Base-by-base conservation (phyloP, 1,284 basidiomycete species). In the Pascua sp. region DNA sequence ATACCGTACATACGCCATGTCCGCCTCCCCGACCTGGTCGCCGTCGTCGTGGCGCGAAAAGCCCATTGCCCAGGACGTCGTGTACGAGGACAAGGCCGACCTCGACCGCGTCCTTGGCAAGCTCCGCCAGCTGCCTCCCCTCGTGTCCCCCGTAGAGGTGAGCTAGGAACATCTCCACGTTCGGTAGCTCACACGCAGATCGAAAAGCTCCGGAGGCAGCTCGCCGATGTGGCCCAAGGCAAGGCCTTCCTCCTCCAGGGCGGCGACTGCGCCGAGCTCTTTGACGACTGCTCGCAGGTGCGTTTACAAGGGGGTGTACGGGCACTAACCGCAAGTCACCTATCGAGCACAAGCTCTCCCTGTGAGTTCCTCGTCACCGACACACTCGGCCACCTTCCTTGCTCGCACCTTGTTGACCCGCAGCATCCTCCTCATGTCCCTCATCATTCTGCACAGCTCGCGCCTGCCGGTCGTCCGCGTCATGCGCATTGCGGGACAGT, bases 231-330 rank as follows among this genome's bases (percentile, higher is more conserved):
- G 7, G 89, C 94, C 57, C 81, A 81, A n/a, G 88, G 89, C 62
- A 85, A 93, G 69, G 92, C 92, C 0, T 98, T 98, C 78, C 81
- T 98, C 37, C 83, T 98, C 0, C 95, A 98, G 65, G 93, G 94
- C 2, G 96, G 95, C 11, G 96, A 98, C 73, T 98, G 94, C 68
- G 95, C 94, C 18, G 94, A 95, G 76, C 88, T 89, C 71, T 94
- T 95, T 68, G 88, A 91, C 66, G 90, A 90, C 1, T 93, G 91
- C 72, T 92, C 90, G 0, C 84, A 89, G 67, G 90, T 90, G 70
- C 63, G 84, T 75, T n/a, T 16, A 15, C 36, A 11, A 2, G 12
- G 24, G 9, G 12, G 24, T 9, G 36, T 11, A 16, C 10, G 8
- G 10, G 17, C 12, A 41, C 54, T 46, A 38, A 51, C 36, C 10